These are phyloP conservation scores for Lichtheimia corymbifera DNA, from an alignment of 371 early-diverging fungal species.

Conservation along the genomic window DNA sequence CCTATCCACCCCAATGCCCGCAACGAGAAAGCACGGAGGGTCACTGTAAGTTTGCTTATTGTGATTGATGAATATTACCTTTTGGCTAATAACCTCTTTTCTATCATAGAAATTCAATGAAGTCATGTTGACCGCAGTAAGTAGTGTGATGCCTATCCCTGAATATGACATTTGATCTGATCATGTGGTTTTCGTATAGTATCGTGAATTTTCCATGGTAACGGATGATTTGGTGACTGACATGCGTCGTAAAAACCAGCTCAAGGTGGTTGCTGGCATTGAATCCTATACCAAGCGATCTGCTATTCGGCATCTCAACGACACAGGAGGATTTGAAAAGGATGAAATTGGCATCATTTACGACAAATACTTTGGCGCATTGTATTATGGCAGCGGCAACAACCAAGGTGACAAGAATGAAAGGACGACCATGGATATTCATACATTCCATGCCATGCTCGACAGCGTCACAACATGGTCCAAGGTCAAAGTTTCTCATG, in stretches of 20 bases:
- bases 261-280: constrained; percentile 94
- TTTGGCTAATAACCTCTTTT: background rate
- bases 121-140: constrained; percentile 80
- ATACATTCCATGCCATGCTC: constrained; percentile 53
- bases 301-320: constrained; percentile 78
- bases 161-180: background rate
- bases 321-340: constrained; percentile 76
- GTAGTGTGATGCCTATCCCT: background rate
- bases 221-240: constrained; percentile 80
- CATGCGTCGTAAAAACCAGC: constrained; percentile 84
- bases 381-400: constrained; percentile 69
- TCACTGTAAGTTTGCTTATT: constrained; percentile 48
- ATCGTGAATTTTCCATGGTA: constrained; percentile 86
- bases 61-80: constrained; percentile 3
- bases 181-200: constrained; percentile 22
- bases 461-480: constrained; percentile 35
- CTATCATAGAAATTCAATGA: constrained; percentile 79
- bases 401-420: constrained; percentile 25
- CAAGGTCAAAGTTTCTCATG: constrained; percentile 3
- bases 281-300: constrained; percentile 92
- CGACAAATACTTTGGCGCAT: constrained; percentile 84
- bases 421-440: constrained; percentile 52
- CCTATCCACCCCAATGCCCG: constrained; percentile 61
- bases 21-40: constrained; percentile 57
- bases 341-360: constrained; percentile 85